Percentiles rank a stretch among this genome's conserved stretches.
phyloP scores from a whole-genome alignment of 208 protist genomes.

The Leishmania major region DNA sequence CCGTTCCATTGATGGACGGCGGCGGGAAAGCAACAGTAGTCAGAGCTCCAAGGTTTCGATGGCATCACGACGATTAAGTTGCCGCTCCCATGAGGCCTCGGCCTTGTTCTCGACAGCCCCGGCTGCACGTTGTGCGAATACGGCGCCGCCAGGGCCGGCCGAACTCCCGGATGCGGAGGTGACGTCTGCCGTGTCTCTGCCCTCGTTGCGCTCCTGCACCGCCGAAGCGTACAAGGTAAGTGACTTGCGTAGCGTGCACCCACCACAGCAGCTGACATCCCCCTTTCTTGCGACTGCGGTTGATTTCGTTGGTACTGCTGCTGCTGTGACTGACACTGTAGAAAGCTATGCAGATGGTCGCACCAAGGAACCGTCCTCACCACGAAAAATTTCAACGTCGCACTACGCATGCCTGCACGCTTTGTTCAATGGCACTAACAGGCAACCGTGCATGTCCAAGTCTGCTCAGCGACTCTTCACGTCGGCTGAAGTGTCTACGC shows the following conservation, averaged over 20 bases:
- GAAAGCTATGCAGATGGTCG: background rate
- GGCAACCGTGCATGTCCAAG: conserved; percentile 2
- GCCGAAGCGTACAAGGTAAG: conserved; percentile 6
- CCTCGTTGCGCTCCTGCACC: background rate
- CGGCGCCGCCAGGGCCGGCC: background rate
- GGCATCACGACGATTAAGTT: background rate
- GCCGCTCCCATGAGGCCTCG: background rate
- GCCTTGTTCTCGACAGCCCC: background rate
- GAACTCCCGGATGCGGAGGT: background rate
- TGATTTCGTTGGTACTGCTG: background rate
- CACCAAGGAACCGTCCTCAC: background rate
- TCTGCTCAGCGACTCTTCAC: conserved; percentile 23
- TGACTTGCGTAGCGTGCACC: background rate
- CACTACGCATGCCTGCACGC: conserved; percentile 3
- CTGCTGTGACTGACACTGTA: background rate
- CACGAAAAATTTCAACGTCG: conserved; percentile 2
- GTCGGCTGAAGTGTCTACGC: conserved; percentile 11
- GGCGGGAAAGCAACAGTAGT: background rate
- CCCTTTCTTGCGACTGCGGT: background rate
- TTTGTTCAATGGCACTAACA: background rate
- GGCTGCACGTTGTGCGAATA: background rate
- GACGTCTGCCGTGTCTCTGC: background rate
- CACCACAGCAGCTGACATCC: background rate
- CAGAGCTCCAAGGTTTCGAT: background rate
- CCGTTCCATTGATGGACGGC: conserved; percentile 17